Evolutionary conservation across 441 rosid species (phyloP).

Genomic region (Populus hybrid): DNA sequence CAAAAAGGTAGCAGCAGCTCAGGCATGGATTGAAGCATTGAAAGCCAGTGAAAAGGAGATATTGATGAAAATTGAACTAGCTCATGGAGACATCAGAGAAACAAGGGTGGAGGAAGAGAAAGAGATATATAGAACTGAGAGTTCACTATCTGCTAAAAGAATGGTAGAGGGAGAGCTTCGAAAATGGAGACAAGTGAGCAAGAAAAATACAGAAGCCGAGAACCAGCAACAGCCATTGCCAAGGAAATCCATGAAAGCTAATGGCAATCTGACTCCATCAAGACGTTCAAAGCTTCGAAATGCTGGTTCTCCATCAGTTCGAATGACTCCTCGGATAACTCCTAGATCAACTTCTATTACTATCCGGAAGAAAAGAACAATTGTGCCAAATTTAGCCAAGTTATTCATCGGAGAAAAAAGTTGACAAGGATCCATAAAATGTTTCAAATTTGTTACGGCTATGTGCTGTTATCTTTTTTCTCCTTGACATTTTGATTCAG

Average conservation of each 20-base stretch:
- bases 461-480: not conserved
- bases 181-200: constrained; percentile 29
- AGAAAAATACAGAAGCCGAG: constrained; percentile 25
- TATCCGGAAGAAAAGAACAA: constrained; percentile 56
- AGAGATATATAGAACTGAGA: constrained; percentile 34
- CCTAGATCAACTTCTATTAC: constrained; percentile 40
- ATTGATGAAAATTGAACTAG: constrained; percentile 51
- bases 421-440: constrained; percentile 10
- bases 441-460: not conserved
- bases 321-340: constrained; percentile 10
- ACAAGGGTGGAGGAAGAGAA: constrained; percentile 54
- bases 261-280: constrained; percentile 35
- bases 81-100: constrained; percentile 40
- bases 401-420: constrained; percentile 37
- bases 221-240: constrained; percentile 14
- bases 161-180: constrained; percentile 37
- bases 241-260: constrained; percentile 39
- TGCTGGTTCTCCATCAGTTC: constrained; percentile 43
- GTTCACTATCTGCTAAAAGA: constrained; percentile 51
- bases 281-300: constrained; percentile 40
- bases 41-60: constrained; percentile 70
- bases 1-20: constrained; percentile 78
- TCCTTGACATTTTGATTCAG: not conserved
- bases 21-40: constrained; percentile 82
- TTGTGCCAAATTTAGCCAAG: constrained; percentile 54